A percentile compares a stretch with the other conserved stretches of the same genome.
Evolutionary conservation across 2,329 filamentous ascomycete species (phyloP).

Genomic region (Colletotrichum eremochloae): DNA sequence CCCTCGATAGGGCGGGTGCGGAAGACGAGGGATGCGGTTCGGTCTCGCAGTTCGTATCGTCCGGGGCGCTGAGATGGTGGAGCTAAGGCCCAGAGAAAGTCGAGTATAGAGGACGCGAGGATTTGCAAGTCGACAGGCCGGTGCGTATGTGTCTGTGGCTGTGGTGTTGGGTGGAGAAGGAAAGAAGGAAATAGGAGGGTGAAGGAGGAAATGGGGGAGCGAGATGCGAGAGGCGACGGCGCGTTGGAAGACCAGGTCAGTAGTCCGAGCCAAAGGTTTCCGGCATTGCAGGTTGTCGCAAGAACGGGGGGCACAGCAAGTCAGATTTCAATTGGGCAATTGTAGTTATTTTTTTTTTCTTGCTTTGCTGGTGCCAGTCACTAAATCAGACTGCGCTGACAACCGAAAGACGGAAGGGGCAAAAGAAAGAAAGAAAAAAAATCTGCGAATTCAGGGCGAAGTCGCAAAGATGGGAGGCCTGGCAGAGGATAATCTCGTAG

Average conservation of each 20-base stretch:
- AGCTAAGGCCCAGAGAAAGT: constrained; percentile 15
- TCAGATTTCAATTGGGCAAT: constrained; percentile 24
- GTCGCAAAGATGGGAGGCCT: constrained; percentile 33
- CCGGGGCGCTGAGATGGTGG: constrained; percentile 17
- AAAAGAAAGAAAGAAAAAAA: background rate
- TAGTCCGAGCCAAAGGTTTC: constrained; percentile 41
- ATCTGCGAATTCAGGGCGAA: constrained; percentile 16
- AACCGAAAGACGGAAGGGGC: background rate
- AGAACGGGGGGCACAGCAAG: constrained; percentile 11
- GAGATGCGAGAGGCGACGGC: constrained; percentile 37
- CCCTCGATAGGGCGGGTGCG: constrained; percentile 33
- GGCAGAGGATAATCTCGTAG: constrained; percentile 37
- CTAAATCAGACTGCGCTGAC: background rate
- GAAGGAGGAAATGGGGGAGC: constrained; percentile 38
- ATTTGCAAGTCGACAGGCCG: constrained; percentile 25
- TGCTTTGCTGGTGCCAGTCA: background rate
- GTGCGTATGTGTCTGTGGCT: constrained; percentile 31
- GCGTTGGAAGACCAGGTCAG: constrained; percentile 38
- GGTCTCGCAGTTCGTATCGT: constrained; percentile 33
- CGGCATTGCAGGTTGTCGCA: constrained; percentile 39
- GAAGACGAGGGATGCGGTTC: constrained; percentile 22
- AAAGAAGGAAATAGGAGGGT: constrained; percentile 26
- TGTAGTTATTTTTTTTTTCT: background rate
- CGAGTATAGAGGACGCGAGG: background rate
- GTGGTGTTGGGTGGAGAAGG: constrained; percentile 38